phyloP scores from a whole-genome alignment of 176 grass and related monocot species.

The Cymbopogon citratus region DNA sequence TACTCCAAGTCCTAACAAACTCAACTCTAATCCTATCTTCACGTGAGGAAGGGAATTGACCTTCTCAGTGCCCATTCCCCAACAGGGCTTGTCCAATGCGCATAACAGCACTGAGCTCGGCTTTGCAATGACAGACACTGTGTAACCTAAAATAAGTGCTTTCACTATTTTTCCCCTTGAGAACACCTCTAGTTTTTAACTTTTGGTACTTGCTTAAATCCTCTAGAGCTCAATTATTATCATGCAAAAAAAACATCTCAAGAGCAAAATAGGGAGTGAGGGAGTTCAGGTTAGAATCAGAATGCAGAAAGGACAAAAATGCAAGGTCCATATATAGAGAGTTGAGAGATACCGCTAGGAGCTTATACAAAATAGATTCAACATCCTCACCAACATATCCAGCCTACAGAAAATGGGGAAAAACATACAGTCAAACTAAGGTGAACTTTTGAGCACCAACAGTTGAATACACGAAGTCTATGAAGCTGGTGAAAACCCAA shows the following conservation, averaged over 20 bases:
- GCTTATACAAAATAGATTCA: constrained; percentile 68
- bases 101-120: background rate
- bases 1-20: background rate
- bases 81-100: background rate
- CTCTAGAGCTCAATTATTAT: background rate
- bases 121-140: background rate
- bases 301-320: constrained; percentile 1
- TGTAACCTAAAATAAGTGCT: background rate
- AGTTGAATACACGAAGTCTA: background rate
- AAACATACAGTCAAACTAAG: background rate
- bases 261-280: background rate
- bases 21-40: background rate
- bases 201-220: background rate
- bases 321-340: background rate
- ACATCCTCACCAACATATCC: constrained; percentile 84
- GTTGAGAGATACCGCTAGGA: constrained; percentile 45
- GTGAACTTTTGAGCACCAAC: background rate
- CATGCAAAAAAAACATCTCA: background rate
- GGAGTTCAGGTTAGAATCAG: background rate
- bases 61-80: background rate
- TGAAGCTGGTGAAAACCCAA: background rate
- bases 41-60: background rate
- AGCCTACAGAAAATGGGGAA: constrained; percentile 35
- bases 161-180: background rate
- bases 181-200: background rate